Evolutionary conservation across 108 stramenopile genomes (phyloP).

Genomic region (Cafeteria roenbergensis): DNA sequence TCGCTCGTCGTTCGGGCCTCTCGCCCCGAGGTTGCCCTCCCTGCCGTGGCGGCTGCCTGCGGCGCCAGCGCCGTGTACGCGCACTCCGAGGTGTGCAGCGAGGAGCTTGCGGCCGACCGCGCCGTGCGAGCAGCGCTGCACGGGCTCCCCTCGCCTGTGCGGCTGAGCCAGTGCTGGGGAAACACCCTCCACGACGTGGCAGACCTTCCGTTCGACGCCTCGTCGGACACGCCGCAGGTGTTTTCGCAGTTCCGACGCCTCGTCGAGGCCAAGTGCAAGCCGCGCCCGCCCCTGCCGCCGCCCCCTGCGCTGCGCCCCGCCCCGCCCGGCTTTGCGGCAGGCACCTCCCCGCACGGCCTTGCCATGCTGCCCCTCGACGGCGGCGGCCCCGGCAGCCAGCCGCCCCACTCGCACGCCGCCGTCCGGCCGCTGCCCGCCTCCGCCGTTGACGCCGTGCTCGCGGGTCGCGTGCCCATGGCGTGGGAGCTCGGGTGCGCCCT

Average conservation of each 20-base stretch:
- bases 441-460: too few species aligned
- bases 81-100: neutral
- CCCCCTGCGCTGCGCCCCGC: too few species aligned
- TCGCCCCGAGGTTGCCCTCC: neutral
- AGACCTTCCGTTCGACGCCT: neutral
- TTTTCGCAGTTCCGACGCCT: neutral
- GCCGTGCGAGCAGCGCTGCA: neutral
- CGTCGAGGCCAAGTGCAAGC: neutral
- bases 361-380: too few species aligned
- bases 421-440: too few species aligned
- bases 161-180: neutral
- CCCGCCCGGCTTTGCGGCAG: too few species aligned
- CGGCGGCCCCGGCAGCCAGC: too few species aligned
- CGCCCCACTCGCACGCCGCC: too few species aligned
- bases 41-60: neutral
- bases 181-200: neutral
- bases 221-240: neutral
- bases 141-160: neutral
- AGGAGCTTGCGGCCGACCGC: neutral
- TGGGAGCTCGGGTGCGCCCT: too few species aligned
- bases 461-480: too few species aligned
- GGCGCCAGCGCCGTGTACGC: neutral
- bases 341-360: too few species aligned
- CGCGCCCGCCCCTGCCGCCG: neutral
- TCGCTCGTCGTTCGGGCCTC: neutral